Evolutionary conservation across 441 rosid species (phyloP), one percentile per base, ranked within the genome.

Genomic region (Biscutella laevigata): DNA sequence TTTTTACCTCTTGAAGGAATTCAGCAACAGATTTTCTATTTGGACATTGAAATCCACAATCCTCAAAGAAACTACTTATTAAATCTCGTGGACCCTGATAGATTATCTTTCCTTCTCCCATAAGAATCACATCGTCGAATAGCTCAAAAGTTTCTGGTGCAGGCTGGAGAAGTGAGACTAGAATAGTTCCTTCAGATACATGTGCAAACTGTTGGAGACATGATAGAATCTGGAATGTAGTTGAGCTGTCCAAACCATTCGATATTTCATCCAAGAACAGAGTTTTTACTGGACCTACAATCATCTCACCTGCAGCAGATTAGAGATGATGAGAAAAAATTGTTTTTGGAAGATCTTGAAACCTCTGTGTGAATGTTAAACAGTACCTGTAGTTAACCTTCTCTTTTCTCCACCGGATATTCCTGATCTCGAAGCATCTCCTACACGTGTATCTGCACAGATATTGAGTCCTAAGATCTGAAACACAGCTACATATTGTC

Each of bases 341-440:
- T 29, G 5, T 9, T 28, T 28, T 17, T 17, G 2, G 8, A 47
- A 47, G 37, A 46, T 5, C 14, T 3, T 4, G 5, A 45, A 59
- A 29, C 2, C n/a, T 11, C 4, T 9, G 2, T 13, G 25, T 37
- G 11, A 19, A 30, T 17, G 20, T 17, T 17, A 17, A 17, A 17
- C 20, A 9, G 16, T 36, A 82, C 89, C 89, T 74, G 92, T 79
- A 22, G 85, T 81, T 19, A 84, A 46, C 14, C 82, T 74, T 64
- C 72, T 79, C 67, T 66, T 79, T 60, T 84, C 83, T 13, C 86
- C 92, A 34, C 92, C 92, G 0, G 88, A 84, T 62, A 81, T 68
- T 37, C 94, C 94, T 60, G 84, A 73, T 49, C 36, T 70, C 52
- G 77, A 13, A 1, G 70, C 79, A 76, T 72, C 57, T 12, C 92